phyloP scores from a whole-genome alignment of 1,284 basidiomycete genomes.

The Papiliotrema laurentii region DNA sequence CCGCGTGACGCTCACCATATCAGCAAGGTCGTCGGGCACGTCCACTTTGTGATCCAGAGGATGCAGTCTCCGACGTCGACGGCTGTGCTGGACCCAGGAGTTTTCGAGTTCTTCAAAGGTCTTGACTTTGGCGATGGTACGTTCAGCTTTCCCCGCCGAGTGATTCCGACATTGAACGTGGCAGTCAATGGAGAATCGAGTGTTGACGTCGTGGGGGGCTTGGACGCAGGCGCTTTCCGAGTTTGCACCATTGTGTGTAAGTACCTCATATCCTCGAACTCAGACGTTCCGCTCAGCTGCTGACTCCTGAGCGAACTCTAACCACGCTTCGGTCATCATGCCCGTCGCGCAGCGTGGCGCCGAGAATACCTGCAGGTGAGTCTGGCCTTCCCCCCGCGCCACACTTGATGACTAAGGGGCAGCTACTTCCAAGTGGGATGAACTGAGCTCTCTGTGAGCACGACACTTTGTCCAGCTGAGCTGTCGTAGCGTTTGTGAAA shows the following conservation, averaged over 20 bases:
- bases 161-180: conserved; percentile 5
- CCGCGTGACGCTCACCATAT: too few species aligned
- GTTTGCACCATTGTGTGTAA: conserved; percentile 49
- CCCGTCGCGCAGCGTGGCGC: conserved; percentile 30
- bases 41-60: conserved; percentile 61
- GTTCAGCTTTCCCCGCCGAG: background rate
- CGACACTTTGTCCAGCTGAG: too few species aligned
- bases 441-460: too few species aligned
- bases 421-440: conserved; percentile 3
- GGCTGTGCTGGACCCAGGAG: conserved; percentile 54
- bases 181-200: conserved; percentile 52
- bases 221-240: conserved; percentile 60
- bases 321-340: conserved; percentile 58
- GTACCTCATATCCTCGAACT: background rate
- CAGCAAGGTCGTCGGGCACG: conserved; percentile 56
- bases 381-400: background rate
- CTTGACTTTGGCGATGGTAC: conserved; percentile 49
- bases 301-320: conserved; percentile 39
- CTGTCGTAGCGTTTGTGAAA: background rate
- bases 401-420: background rate
- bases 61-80: conserved; percentile 55
- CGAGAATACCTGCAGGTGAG: conserved; percentile 22
- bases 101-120: conserved; percentile 64
- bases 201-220: conserved; percentile 55
- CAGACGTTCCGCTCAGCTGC: conserved; percentile 5